phyloP scores from a whole-genome alignment of 1,284 basidiomycete species.

The Erythrobasidium hasegawianum region DNA sequence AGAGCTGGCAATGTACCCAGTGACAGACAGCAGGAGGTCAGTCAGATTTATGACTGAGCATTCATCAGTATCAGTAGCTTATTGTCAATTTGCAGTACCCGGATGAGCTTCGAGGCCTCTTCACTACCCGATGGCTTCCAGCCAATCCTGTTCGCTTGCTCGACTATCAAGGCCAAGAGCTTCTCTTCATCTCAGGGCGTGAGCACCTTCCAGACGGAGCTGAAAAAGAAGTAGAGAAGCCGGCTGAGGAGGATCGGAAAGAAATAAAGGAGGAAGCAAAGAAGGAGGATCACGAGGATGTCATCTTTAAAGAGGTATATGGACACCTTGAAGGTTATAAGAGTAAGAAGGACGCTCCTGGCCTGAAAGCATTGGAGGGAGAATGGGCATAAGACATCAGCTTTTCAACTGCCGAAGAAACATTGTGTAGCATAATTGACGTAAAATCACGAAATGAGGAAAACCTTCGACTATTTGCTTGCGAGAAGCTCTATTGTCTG shows the following conservation, averaged over 20 bases:
- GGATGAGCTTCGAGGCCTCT: conserved; percentile 36
- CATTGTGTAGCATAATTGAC: too few species aligned
- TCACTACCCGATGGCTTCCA: conserved; percentile 54
- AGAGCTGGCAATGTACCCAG: conserved; percentile 29
- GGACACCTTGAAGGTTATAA: conserved; percentile 53
- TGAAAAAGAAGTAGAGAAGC: conserved; percentile 54
- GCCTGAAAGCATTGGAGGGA: conserved; percentile 39
- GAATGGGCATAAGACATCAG: conserved; percentile 39
- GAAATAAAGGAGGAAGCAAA: conserved; percentile 54
- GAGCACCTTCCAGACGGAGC: conserved; percentile 45
- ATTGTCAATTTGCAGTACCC: conserved; percentile 34
- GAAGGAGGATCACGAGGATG: conserved; percentile 53
- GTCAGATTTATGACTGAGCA: too few species aligned
- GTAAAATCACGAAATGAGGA: too few species aligned
- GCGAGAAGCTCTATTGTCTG: background rate
- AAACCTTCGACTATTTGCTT: too few species aligned
- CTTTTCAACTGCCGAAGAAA: too few species aligned
- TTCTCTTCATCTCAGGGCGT: conserved; percentile 57
- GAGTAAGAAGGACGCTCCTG: conserved; percentile 32
- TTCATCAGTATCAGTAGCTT: too few species aligned
- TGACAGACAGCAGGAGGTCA: conserved; percentile 35
- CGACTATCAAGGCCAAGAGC: conserved; percentile 58
- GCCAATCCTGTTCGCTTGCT: conserved; percentile 58
- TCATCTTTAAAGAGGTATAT: conserved; percentile 56
- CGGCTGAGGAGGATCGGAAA: conserved; percentile 57